A percentile compares a stretch with the other conserved stretches of the same genome.
Evolutionary conservation across 2,329 filamentous ascomycete genomes (phyloP).

Genomic region (Phialophora chinensis): DNA sequence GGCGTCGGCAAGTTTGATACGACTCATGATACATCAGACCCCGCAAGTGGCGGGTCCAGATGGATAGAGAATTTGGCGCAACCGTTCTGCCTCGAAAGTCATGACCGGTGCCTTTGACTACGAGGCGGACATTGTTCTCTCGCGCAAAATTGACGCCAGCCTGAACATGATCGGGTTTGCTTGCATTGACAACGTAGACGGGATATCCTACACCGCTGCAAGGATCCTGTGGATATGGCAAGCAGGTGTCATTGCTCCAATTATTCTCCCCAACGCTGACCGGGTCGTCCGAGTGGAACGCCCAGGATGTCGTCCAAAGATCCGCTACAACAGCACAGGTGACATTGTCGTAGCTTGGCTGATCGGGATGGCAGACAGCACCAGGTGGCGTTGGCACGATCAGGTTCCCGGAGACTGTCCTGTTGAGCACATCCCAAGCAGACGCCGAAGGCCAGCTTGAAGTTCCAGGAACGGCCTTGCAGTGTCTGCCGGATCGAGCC

Average conservation of each 20-base stretch:
- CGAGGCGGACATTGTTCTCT: conserved; percentile 48
- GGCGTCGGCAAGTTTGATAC: neutral
- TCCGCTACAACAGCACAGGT: conserved; percentile 1
- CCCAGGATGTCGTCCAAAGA: conserved; percentile 2
- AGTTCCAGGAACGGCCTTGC: conserved; percentile 6
- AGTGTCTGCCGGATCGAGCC: conserved; percentile 2
- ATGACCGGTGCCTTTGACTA: conserved; percentile 63
- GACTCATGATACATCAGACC: conserved; percentile 6
- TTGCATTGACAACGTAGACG: conserved; percentile 46
- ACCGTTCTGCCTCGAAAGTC: conserved; percentile 45
- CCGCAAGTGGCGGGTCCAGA: conserved; percentile 7
- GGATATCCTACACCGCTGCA: conserved; percentile 19
- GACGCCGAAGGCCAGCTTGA: conserved; percentile 8
- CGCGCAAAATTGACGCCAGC: conserved; percentile 47
- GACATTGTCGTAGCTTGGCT: neutral
- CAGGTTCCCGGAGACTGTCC: conserved; percentile 1
- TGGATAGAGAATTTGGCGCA: conserved; percentile 33
- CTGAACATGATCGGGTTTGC: conserved; percentile 44
- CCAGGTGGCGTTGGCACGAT: conserved; percentile 6
- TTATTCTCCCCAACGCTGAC: conserved; percentile 8
- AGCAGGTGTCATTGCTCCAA: conserved; percentile 5
- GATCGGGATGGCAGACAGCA: conserved; percentile 10
- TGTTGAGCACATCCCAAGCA: conserved; percentile 4
- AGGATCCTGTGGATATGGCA: conserved; percentile 5
- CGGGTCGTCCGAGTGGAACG: conserved; percentile 10